These are phyloP conservation scores for Xylariaceae sp. DNA, from an alignment of 2,329 filamentous ascomycete species.

Conservation along the genomic window DNA sequence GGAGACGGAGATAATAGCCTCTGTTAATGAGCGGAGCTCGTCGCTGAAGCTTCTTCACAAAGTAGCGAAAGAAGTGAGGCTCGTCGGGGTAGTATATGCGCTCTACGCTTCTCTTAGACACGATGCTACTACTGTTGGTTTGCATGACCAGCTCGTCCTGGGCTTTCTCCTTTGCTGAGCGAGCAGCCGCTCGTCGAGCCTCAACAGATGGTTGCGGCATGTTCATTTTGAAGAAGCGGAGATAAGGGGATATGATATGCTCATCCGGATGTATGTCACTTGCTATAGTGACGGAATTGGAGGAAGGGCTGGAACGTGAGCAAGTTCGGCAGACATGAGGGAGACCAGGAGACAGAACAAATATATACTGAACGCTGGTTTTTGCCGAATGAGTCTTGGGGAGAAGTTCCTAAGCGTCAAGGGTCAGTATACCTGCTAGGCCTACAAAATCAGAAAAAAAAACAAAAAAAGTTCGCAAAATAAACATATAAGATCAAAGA, in stretches of 20 bases:
- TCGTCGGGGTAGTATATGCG: slow-evolving; percentile 72
- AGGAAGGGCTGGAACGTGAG: neutral
- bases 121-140: slow-evolving; percentile 89
- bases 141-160: slow-evolving; percentile 52
- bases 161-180: slow-evolving; percentile 27
- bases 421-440: no score
- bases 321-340: neutral
- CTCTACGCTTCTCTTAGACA: slow-evolving; percentile 90
- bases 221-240: slow-evolving; percentile 15
- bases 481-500: no score
- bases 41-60: slow-evolving; percentile 77
- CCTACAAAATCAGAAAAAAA: no score
- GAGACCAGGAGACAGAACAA: neutral
- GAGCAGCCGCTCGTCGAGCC: slow-evolving; percentile 9
- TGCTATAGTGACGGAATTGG: neutral
- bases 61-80: slow-evolving; percentile 79
- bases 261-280: neutral
- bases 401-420: neutral
- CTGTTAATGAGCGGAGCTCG: slow-evolving; percentile 86
- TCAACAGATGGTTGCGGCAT: slow-evolving; percentile 6
- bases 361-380: no score
- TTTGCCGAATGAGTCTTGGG: neutral
- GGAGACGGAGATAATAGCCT: slow-evolving; percentile 81
- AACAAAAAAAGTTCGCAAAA: no score
- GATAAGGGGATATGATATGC: neutral